Base-by-base conservation (phyloP, 2,329 filamentous ascomycete genomes). In the Monascus ruber region DNA sequence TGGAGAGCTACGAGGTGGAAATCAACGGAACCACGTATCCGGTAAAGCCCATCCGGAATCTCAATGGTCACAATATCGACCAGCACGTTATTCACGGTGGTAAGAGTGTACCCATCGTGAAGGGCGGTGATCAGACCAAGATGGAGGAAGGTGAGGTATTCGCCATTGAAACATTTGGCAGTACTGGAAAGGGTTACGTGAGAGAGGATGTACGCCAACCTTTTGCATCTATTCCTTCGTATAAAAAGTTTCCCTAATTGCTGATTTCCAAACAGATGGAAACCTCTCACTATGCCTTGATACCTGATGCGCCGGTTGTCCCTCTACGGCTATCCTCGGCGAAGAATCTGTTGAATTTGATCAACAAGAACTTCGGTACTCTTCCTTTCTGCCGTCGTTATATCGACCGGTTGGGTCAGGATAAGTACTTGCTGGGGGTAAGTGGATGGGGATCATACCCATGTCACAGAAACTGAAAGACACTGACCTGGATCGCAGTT, bases 111-210 rank as follows among this genome's bases (percentile, higher is more conserved):
- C 89, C 88, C 0, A 94, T 95, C 54, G 86, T 95, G 47, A 94
- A 94, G 70, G 81, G 79, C 45, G 76, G 77, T 45, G 85, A 94
- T 55, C 79, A 81, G 60, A 93, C 86, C 38, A 94, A 94, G 73
- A 96, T 96, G 89, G 88, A 95, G 67, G 89, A 95, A 65, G 87
- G 87, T 33, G 88, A 96, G 57, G 81, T 87, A 11, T 96, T 93
- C 62, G 88, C 88, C 47, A 94, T 95, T 52, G 88, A 95, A 69
- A 95, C 88, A 0, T 95, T 95, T 62, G 89, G 88, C 44, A 91
- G 83, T 60, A 95, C 88, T 24, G 89, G 88, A 47, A 88, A 85
- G 59, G 88, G 87, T 48, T 83, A 85, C 56, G 85, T 94, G 41
- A 71, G 78, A 48, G 87, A 95, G 56, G 85, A 94, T 64, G 83